Conservation (phyloP, 1,139 yeast species). For the Yamadazyma trypodendri region DNA sequence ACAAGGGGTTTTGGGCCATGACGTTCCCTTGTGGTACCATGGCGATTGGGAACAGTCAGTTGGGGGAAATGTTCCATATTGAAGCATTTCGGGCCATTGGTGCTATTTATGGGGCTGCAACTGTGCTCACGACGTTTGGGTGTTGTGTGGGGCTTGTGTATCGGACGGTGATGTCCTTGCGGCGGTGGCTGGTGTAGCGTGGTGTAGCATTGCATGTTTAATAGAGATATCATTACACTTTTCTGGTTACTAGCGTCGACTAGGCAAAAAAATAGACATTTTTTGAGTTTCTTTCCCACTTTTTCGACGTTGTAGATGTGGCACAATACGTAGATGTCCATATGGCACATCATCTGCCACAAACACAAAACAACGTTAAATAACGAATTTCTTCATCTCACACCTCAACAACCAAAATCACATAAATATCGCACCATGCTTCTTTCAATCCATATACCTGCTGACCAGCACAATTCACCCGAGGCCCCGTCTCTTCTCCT, state of each 20-base stretch:
- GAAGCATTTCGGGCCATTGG: slow-evolving; percentile 60
- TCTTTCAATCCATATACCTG: slow-evolving; percentile 3
- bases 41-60: slow-evolving; percentile 56
- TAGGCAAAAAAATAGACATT: too few relatives aligned
- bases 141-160: slow-evolving; percentile 31
- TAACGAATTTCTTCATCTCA: too few relatives aligned
- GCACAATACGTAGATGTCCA: too few relatives aligned
- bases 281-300: too few relatives aligned
- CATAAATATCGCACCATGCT: slow-evolving; percentile 4
- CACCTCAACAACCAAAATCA: too few relatives aligned
- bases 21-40: slow-evolving; percentile 91
- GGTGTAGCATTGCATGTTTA: not conserved
- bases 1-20: slow-evolving; percentile 77
- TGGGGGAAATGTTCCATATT: slow-evolving; percentile 43
- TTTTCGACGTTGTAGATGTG: too few relatives aligned
- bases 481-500: slow-evolving; percentile 2
- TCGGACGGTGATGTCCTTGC: slow-evolving; percentile 7
- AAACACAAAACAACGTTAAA: too few relatives aligned
- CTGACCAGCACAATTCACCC: slow-evolving; percentile 1
- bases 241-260: too few relatives aligned
- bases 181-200: not conserved
- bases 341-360: not conserved
- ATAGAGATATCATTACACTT: too few relatives aligned
- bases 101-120: slow-evolving; percentile 54
- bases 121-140: slow-evolving; percentile 27